These are phyloP conservation scores for Talaromyces trachyspermus DNA, from an alignment of 495 filamentous ascomycete genomes.

Conservation along the genomic window DNA sequence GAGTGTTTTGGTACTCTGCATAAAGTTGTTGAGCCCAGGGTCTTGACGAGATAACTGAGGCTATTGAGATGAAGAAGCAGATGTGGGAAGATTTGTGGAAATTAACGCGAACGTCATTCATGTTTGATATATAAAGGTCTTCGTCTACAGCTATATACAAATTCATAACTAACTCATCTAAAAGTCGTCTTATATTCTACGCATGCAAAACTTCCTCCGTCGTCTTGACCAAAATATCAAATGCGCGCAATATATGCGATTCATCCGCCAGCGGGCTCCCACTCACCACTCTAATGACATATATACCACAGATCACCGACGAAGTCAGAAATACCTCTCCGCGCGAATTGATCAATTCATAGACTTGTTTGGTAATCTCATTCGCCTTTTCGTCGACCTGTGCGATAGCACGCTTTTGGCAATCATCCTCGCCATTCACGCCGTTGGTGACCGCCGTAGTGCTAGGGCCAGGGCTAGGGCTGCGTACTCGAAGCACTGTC, in stretches of 20 bases:
- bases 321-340: slow-evolving; percentile 83
- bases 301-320: slow-evolving; percentile 64
- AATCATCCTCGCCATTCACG: neutral
- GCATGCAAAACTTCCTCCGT: slow-evolving; percentile 51
- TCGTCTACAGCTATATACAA: too few species aligned
- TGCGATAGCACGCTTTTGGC: slow-evolving; percentile 11
- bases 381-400: slow-evolving; percentile 49
- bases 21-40: neutral
- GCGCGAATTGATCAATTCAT: slow-evolving; percentile 64
- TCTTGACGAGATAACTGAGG: neutral
- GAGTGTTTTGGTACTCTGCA: neutral
- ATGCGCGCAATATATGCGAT: slow-evolving; percentile 63
- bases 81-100: too few species aligned
- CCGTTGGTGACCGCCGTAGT: slow-evolving; percentile 8
- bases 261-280: slow-evolving; percentile 62
- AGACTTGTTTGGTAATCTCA: slow-evolving; percentile 65
- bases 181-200: too few species aligned
- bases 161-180: too few species aligned
- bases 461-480: too few species aligned
- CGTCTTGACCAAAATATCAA: slow-evolving; percentile 66
- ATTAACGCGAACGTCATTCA: too few species aligned
- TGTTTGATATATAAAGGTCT: too few species aligned
- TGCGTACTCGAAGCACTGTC: slow-evolving; percentile 60
- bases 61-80: slow-evolving; percentile 11
- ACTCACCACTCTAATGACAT: slow-evolving; percentile 76